A percentile compares a stretch with the other conserved stretches of the same genome.
phyloP scores from a whole-genome alignment of 306 rosid species.

The Glycine tomentella region DNA sequence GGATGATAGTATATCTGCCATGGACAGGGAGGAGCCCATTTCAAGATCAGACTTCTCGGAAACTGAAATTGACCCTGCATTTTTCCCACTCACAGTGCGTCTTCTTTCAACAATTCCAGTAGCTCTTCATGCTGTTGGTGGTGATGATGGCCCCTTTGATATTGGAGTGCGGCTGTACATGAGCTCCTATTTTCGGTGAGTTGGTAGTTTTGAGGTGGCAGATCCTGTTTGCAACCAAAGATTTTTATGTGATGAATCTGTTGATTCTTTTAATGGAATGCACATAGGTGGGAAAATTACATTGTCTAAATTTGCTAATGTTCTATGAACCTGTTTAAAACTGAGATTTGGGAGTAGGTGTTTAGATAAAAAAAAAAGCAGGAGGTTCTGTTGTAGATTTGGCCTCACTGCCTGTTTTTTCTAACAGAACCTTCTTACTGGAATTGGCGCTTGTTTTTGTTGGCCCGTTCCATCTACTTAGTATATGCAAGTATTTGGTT shows the following conservation, averaged over 20 bases:
- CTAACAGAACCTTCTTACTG: slow-evolving; percentile 61
- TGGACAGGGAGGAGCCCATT: slow-evolving; percentile 21
- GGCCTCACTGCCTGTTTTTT: slow-evolving; percentile 48
- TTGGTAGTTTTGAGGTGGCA: slow-evolving; percentile 38
- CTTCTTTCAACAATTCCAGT: slow-evolving; percentile 80
- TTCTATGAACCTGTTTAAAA: slow-evolving; percentile 40
- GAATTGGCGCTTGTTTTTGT: slow-evolving; percentile 71
- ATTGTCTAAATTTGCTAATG: slow-evolving; percentile 46
- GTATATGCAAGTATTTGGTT: slow-evolving; percentile 25
- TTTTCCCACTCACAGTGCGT: slow-evolving; percentile 72
- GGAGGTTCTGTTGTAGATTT: slow-evolving; percentile 50
- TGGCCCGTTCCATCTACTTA: slow-evolving; percentile 59
- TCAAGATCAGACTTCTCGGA: slow-evolving; percentile 41
- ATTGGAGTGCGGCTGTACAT: slow-evolving; percentile 78
- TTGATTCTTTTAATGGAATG: slow-evolving; percentile 18
- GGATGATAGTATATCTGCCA: slow-evolving; percentile 44
- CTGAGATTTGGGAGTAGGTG: slow-evolving; percentile 38
- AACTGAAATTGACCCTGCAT: slow-evolving; percentile 60
- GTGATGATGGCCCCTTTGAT: slow-evolving; percentile 85
- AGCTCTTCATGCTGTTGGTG: slow-evolving; percentile 82
- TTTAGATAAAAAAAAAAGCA: slow-evolving; percentile 49
- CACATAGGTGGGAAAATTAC: slow-evolving; percentile 44
- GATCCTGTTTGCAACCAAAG: slow-evolving; percentile 21
- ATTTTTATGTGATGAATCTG: slow-evolving; percentile 26
- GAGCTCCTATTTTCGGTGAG: slow-evolving; percentile 73